Evolutionary conservation across 495 filamentous ascomycete genomes (phyloP), one percentile per base, ranked within the genome.

Genomic region (Aspergillus avenaceus): DNA sequence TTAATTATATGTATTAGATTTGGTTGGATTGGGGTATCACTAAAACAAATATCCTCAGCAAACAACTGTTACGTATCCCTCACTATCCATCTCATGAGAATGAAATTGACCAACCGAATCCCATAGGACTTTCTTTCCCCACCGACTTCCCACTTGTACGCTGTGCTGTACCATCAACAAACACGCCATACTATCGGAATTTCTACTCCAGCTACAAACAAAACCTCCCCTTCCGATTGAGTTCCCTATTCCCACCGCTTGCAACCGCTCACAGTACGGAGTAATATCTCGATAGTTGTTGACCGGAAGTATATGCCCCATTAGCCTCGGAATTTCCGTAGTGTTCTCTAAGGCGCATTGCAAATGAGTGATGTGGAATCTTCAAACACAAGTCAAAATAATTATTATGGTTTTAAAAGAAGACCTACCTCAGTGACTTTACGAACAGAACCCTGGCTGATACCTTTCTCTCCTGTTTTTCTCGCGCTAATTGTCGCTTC

Each of bases 321-420:
- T 77, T 71, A 91, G 56, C 86, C 88, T 58, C 85, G 87, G 69
- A 90, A 91, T 54, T 87, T 90, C 52, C 79, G 79, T 31, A 95
- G 71, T 36, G 84, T 80, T 56, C 80, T 80, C 86, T 90, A 58
- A 2, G 47, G 2, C n/a, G n/a, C n/a, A n/a, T n/a, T n/a, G n/a
- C n/a, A n/a, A n/a, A n/a, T n/a, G n/a, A n/a, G n/a, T n/a, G n/a
- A n/a, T n/a, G n/a, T n/a, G n/a, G n/a, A n/a, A n/a, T n/a, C n/a
- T n/a, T n/a, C n/a, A n/a, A n/a, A n/a, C n/a, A 37, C 38, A 12
- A 42, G 38, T 6, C 23, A 12, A 16, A 28, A 19, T 26, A 26
- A 46, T 19, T n/a, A 21, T 2, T 6, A n/a, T 13, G 14, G 2
- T 18, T 23, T 6, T 13, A 19, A 37, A 41, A 16, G 1, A 26